Evolutionary conservation across 306 rosid species (phyloP).

Genomic region (Boehmeria nivea): DNA sequence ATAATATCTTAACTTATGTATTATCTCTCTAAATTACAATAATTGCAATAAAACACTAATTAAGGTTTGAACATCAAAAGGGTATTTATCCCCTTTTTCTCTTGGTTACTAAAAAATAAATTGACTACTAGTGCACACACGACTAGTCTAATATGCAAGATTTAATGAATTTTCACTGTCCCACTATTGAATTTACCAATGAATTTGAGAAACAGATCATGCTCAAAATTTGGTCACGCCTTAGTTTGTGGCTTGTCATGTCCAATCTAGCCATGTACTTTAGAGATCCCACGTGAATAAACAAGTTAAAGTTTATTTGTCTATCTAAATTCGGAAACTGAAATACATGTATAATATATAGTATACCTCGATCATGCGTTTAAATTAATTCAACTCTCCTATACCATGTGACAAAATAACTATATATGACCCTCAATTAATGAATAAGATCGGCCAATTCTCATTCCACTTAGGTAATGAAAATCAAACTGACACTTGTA

Average conservation of each 20-base stretch:
- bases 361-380: no score
- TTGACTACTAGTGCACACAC: background rate
- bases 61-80: background rate
- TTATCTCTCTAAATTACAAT: conserved; percentile 13
- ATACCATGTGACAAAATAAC: conserved; percentile 4
- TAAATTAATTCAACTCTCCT: background rate
- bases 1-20: background rate
- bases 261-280: background rate
- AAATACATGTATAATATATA: background rate
- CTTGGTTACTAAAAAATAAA: background rate
- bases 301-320: conserved; percentile 30
- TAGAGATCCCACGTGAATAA: conserved; percentile 25
- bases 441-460: no score
- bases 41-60: background rate
- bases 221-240: background rate
- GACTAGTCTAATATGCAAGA: background rate
- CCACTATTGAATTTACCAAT: background rate
- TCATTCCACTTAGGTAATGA: no score
- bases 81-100: background rate
- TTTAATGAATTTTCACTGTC: background rate
- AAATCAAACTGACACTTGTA: conserved; percentile 1
- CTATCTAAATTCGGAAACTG: conserved; percentile 35
- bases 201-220: background rate
- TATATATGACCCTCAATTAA: no score
- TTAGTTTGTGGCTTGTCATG: background rate